Base-by-base conservation (phyloP, 179 eudicot genomes). In the Actinidia polygama region DNA sequence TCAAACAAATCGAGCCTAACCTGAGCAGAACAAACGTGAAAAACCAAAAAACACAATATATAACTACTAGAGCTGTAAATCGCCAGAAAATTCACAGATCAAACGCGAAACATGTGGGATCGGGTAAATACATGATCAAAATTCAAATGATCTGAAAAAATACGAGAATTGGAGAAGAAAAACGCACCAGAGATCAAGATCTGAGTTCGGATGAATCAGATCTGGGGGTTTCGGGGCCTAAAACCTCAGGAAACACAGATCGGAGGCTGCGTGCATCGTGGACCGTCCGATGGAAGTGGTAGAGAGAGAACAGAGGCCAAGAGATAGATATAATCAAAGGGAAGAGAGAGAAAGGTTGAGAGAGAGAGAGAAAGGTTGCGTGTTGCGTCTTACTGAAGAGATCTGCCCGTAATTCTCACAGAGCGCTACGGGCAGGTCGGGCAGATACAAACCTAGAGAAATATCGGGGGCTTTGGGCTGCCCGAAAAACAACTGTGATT, bases 331-430 rank as follows among this genome's bases (percentile, higher is more conserved):
- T 68, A 80, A 71, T 75, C 74, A 44, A 53, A 55, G 78, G 59
- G 78, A 24, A 44, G 78, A 68, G 26, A 59, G 21, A 57, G n/a
- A n/a, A n/a, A n/a, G n/a, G n/a, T n/a, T n/a, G n/a, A n/a, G 19
- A 74, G 12, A 18, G 67, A 10, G 82, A 50, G 81, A 14, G 26
- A 10, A 24, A 8, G 26, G 6, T 21, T 69, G 54, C 2, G 55
- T 14, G 76, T n/a, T 49, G 67, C 24, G 85, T 62, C 78, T 51
- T 67, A 47, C 78, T 67, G 83, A 16, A 16, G 82, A 47, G 81
- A 76, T 75, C 78, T 86, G 88, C 77, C 88, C 86, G 88, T 84
- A 64, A 85, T 83, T 85, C 82, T 57, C 30, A 59, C 69, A 76
- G 78, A 58, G 81, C 49, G 87, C 44, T 24, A 24, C 85, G 88